Evolutionary conservation across 2,329 filamentous ascomycete species (phyloP).

Genomic region (Pyrenophora graminea): DNA sequence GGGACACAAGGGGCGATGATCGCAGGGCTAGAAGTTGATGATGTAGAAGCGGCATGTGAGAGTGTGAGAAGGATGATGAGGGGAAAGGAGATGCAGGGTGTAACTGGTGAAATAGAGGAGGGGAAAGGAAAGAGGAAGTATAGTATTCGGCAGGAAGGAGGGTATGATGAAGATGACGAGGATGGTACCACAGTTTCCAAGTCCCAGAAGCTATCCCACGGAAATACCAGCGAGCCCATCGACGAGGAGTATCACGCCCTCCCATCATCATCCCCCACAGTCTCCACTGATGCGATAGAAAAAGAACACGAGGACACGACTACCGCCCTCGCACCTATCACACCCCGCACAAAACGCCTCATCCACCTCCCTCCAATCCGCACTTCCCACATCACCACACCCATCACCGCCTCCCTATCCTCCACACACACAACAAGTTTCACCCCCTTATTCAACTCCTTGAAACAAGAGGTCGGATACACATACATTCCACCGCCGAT

Average conservation of each 20-base stretch:
- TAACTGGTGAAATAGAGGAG: neutral
- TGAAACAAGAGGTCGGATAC: neutral
- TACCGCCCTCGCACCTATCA: neutral
- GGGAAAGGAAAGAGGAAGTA: constrained; percentile 8
- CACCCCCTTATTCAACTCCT: neutral
- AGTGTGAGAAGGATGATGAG: constrained; percentile 15
- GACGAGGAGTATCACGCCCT: no score
- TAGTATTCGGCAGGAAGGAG: neutral
- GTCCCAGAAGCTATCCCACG: neutral
- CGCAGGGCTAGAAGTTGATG: constrained; percentile 9
- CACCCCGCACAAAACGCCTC: constrained; percentile 1
- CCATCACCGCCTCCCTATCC: neutral
- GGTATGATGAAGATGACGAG: neutral
- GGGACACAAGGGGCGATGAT: neutral
- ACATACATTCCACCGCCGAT: neutral
- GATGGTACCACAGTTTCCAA: neutral
- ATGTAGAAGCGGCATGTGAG: constrained; percentile 18
- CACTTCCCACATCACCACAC: neutral
- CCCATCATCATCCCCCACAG: no score
- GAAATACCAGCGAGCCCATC: neutral
- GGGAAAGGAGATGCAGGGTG: constrained; percentile 5
- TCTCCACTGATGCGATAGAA: neutral
- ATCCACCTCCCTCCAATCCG: constrained; percentile 1
- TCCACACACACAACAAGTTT: neutral
- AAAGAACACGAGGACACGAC: neutral